These are phyloP conservation scores for Populus hybrid DNA, from an alignment of 441 rosid genomes.

Conservation along the genomic window DNA sequence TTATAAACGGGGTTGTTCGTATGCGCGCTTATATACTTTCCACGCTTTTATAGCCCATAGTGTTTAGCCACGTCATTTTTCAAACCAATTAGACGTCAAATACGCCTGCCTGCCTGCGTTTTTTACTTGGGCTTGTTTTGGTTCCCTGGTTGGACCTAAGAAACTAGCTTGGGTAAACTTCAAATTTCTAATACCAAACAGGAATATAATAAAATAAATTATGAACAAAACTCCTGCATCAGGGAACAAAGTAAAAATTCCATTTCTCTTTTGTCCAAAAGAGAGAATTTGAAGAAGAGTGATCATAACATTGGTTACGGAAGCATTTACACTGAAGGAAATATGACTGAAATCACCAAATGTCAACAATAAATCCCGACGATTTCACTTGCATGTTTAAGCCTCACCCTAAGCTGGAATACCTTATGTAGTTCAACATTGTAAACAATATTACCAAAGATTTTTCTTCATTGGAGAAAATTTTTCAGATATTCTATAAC, in stretches of 20 bases:
- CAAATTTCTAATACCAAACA: not conserved
- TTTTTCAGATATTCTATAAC: not conserved
- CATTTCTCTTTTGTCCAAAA: not conserved
- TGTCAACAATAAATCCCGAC: not conserved
- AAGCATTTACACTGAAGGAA: no score
- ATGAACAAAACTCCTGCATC: not conserved
- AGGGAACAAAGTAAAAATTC: not conserved
- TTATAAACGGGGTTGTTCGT: not conserved
- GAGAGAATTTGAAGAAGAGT: not conserved
- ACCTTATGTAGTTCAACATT: not conserved
- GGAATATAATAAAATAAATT: not conserved
- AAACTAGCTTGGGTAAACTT: not conserved
- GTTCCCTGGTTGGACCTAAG: not conserved
- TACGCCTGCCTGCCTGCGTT: not conserved
- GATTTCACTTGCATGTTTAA: not conserved
- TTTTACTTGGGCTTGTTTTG: not conserved
- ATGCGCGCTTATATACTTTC: not conserved
- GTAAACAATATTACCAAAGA: not conserved
- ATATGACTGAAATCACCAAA: not conserved
- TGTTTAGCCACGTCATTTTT: constrained; percentile 9
- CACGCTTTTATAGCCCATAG: constrained; percentile 8
- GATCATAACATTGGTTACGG: not conserved
- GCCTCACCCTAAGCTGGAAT: not conserved
- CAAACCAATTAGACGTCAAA: not conserved
- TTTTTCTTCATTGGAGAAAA: no score